Evolutionary conservation across 257 asterid genomes (phyloP), one percentile per base, ranked within the genome.

Genomic region (Lithospermum erythrorhizon): DNA sequence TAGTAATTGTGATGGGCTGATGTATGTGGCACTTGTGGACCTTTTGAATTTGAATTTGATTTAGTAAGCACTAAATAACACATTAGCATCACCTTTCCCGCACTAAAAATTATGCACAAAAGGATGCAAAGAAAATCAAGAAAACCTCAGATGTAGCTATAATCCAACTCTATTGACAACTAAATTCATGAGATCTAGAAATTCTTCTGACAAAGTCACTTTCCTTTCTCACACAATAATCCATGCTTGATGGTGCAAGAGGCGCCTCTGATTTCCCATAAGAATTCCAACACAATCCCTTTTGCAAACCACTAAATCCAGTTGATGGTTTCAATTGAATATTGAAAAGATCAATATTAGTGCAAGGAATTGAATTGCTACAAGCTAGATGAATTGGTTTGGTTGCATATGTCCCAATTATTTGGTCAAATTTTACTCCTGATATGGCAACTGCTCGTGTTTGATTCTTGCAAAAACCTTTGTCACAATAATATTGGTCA

Each of bases 401-500:
- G 32, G 58, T 72, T 0, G 89, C 57, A 67, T 86, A 89, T 11
- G 94, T 83, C 60, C 96, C 96, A 0, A 27, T 77, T 53, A 89
- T 83, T 23, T 64, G 75, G 32, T 82, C 66, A 45, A 83, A 86
- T 20, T 63, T 72, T 5, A 83, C 83, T 6, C 85, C 87, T 0
- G 84, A 71, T 41, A 89, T 80, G 20, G 91, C 89, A 62, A 86
- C 94, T 1, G 94, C 95, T 18, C 66, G 79, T 9, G 89, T 86
- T 56, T 82, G 86, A 62, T 89, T 86, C 82, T 77, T 75, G 84
- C 96, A 89, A 1, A 19, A 35, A 14, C 70, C 66, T 61, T 86
- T 86, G 68, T 89, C 89, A 24, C 95, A 86, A 19, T 86, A 89
- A 77, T 72, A 86, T 24, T 89, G 96, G 68, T 89, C 95, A 5